Conservation (phyloP, 2,329 filamentous ascomycete genomes). For the Colletotrichum falcatum region DNA sequence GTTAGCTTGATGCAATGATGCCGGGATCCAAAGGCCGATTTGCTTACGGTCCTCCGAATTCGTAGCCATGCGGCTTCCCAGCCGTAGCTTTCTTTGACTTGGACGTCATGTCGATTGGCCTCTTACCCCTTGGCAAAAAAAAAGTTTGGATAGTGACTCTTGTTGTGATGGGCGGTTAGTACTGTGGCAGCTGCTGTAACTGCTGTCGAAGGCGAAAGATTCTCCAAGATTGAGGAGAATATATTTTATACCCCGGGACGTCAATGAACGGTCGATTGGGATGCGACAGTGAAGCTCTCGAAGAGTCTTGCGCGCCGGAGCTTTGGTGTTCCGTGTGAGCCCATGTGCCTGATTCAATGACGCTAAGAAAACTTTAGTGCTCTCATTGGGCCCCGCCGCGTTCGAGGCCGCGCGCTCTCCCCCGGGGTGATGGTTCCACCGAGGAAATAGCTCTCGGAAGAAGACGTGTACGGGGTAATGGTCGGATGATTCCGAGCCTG, state of each 20-base stretch:
- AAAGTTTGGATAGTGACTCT: neutral
- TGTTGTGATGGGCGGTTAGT: neutral
- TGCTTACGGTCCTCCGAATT: slow-evolving; percentile 65
- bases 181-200: neutral
- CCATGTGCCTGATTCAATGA: slow-evolving; percentile 43
- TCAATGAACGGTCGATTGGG: neutral
- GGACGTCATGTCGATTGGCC: slow-evolving; percentile 47
- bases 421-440: slow-evolving; percentile 38
- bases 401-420: neutral
- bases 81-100: slow-evolving; percentile 47
- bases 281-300: slow-evolving; percentile 5
- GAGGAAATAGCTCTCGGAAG: slow-evolving; percentile 21
- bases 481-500: slow-evolving; percentile 7
- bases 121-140: no score
- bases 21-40: rapidly evolving
- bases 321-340: slow-evolving; percentile 45
- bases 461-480: slow-evolving; percentile 1
- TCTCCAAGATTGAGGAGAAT: neutral
- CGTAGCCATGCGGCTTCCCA: slow-evolving; percentile 58
- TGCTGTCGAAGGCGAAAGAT: neutral
- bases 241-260: neutral
- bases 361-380: slow-evolving; percentile 13
- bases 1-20: neutral
- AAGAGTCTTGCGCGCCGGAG: slow-evolving; percentile 40
- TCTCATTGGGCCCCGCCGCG: slow-evolving; percentile 19